phyloP scores from a whole-genome alignment of 2,329 filamentous ascomycete species.

The Fusarium denticulatum region DNA sequence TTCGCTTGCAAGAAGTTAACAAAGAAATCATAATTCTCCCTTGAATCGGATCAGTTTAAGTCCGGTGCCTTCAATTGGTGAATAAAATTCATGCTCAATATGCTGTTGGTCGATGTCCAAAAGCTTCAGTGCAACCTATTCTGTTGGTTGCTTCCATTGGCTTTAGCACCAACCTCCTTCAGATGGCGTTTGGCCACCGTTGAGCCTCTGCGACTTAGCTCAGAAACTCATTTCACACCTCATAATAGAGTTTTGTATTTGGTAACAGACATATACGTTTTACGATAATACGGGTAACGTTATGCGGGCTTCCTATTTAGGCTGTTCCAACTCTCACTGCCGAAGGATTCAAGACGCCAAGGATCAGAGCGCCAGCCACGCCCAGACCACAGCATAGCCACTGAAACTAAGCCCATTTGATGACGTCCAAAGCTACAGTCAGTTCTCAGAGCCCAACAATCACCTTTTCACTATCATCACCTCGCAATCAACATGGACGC shows the following conservation, averaged over 20 bases:
- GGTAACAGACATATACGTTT: not conserved
- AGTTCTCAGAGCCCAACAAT: not conserved
- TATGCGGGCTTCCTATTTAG: not conserved
- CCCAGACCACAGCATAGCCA: not conserved
- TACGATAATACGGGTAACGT: not conserved
- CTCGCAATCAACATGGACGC: not conserved
- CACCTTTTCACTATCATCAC: not conserved
- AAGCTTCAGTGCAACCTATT: not conserved
- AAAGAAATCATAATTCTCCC: fast-evolving
- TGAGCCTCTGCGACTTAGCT: too few species aligned
- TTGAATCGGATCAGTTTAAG: not conserved
- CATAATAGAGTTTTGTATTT: not conserved
- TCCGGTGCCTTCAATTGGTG: not conserved
- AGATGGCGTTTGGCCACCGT: fast-evolving
- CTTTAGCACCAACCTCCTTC: too few species aligned
- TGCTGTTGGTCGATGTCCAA: not conserved
- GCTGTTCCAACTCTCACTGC: not conserved
- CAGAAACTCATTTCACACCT: not conserved
- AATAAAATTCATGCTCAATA: not conserved
- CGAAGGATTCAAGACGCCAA: not conserved
- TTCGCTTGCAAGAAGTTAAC: not conserved
- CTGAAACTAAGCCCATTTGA: not conserved
- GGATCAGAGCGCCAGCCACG: not conserved
- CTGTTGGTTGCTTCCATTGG: too few species aligned
- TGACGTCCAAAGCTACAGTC: not conserved